phyloP scores from a whole-genome alignment of 1,139 yeast genomes.

The Debaryomyces fabryi region DNA sequence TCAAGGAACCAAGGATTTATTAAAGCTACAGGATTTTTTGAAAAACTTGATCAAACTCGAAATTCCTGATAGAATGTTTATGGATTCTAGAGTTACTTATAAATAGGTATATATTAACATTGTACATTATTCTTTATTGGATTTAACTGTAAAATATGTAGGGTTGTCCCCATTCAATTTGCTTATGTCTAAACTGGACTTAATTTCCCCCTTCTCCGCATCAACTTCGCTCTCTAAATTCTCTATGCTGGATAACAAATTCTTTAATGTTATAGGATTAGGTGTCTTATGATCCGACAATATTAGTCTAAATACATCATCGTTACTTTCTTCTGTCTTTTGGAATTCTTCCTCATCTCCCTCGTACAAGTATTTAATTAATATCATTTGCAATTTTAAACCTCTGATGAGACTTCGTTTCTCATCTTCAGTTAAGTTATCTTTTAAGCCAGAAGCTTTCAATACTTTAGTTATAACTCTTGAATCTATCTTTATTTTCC shows the following conservation, averaged over 20 bases:
- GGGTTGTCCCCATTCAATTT: conserved; percentile 9
- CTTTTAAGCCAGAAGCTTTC: conserved; percentile 48
- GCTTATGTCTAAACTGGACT: conserved; percentile 11
- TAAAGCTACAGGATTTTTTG: conserved; percentile 63
- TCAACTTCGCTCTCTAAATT: conserved; percentile 21
- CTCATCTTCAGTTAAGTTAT: conserved; percentile 23
- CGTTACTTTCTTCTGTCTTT: conserved; percentile 21
- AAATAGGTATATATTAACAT: conserved; percentile 9
- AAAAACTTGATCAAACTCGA: conserved; percentile 66
- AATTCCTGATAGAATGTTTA: conserved; percentile 75
- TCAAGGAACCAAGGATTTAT: conserved; percentile 64
- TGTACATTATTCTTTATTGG: conserved; percentile 7
- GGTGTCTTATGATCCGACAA: conserved; percentile 35
- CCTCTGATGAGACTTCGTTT: conserved; percentile 30
- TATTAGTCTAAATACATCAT: conserved; percentile 36
- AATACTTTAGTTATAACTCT: conserved; percentile 34
- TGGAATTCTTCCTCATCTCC: conserved; percentile 17
- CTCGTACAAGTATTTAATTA: conserved; percentile 47
- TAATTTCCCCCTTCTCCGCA: conserved; percentile 32
- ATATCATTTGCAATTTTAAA: conserved; percentile 47
- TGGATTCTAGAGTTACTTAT: conserved; percentile 68
- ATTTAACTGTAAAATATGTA: conserved; percentile 15
- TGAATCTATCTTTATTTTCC: conserved; percentile 18
- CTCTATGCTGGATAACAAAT: conserved; percentile 25
- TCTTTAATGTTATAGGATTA: conserved; percentile 26